Conservation (phyloP, 1,284 basidiomycete species). For the Rhizoctonia solani region DNA sequence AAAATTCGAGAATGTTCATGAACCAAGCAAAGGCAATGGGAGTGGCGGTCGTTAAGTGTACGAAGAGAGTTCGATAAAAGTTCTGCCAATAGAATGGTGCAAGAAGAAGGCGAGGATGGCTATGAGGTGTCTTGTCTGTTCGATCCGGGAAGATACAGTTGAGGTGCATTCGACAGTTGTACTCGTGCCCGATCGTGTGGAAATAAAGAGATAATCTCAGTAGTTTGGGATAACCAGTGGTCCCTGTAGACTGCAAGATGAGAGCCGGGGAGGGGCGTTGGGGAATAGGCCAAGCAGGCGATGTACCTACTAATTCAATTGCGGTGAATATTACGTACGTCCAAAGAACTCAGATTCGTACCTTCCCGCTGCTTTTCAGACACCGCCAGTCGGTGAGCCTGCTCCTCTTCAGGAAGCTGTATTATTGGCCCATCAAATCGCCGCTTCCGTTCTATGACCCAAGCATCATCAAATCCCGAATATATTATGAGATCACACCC, state of each 20-base stretch:
- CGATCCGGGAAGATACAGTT: not conserved
- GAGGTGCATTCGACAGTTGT: not conserved
- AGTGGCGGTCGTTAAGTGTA: not conserved
- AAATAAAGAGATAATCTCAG: conserved; percentile 18
- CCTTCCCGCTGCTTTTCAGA: conserved; percentile 1
- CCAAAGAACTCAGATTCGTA: not conserved
- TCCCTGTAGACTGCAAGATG: not conserved
- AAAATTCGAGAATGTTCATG: not conserved
- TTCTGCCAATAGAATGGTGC: not conserved
- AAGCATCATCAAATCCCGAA: not conserved
- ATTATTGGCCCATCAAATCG: not conserved
- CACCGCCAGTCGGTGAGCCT: not conserved
- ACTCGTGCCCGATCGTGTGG: conserved; percentile 2
- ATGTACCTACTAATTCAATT: not conserved
- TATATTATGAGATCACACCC: not conserved
- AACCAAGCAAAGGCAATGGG: not conserved
- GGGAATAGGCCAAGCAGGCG: not conserved
- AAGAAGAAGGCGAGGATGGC: not conserved
- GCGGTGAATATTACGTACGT: not conserved
- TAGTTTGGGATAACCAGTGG: not conserved
- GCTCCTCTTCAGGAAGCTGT: conserved; percentile 7
- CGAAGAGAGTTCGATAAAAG: not conserved
- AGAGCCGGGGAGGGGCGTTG: not conserved
- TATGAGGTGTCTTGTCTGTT: not conserved
- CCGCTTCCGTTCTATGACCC: not conserved